These are phyloP conservation scores for Cantharellus anzutake DNA, from an alignment of 768 basidiomycete species.

Conservation along the genomic window DNA sequence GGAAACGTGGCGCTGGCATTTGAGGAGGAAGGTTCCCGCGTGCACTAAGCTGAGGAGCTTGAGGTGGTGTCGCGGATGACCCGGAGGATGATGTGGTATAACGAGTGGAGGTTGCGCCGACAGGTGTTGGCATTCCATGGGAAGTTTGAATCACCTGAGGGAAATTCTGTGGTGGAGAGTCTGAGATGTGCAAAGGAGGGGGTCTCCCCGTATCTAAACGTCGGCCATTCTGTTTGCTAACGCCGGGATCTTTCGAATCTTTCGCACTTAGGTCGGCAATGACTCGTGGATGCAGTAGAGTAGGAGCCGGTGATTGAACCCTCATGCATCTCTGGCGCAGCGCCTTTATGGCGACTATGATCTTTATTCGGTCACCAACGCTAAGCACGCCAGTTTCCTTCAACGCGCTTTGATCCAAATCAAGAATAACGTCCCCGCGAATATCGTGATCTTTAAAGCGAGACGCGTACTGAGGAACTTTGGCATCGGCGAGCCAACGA, in stretches of 20 bases:
- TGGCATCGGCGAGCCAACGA: constrained; percentile 61
- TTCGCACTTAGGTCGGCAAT: constrained; percentile 11
- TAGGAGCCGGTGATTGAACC: constrained; percentile 5
- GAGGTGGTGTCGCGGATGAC: not conserved
- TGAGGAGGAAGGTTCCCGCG: constrained; percentile 32
- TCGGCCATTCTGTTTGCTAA: constrained; percentile 11
- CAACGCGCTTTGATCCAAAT: constrained; percentile 70
- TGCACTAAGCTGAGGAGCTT: too few relatives aligned
- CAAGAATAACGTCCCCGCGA: constrained; percentile 75
- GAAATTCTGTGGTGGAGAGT: constrained; percentile 36
- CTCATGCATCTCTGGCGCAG: constrained; percentile 39
- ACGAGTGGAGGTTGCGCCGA: constrained; percentile 18
- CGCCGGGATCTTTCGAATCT: constrained; percentile 3
- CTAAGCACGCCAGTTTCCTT: constrained; percentile 81
- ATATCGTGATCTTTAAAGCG: constrained; percentile 79
- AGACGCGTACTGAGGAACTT: constrained; percentile 45
- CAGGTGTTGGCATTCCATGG: constrained; percentile 9
- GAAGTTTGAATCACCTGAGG: constrained; percentile 48
- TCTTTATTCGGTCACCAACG: constrained; percentile 82
- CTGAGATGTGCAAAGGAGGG: constrained; percentile 59
- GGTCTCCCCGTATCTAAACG: constrained; percentile 47
- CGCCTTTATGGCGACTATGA: constrained; percentile 66
- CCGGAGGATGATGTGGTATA: constrained; percentile 13
- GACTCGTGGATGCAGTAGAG: constrained; percentile 12
- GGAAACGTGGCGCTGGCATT: constrained; percentile 47